phyloP scores from a whole-genome alignment of 306 rosid genomes.

The Bauhinia variegata region DNA sequence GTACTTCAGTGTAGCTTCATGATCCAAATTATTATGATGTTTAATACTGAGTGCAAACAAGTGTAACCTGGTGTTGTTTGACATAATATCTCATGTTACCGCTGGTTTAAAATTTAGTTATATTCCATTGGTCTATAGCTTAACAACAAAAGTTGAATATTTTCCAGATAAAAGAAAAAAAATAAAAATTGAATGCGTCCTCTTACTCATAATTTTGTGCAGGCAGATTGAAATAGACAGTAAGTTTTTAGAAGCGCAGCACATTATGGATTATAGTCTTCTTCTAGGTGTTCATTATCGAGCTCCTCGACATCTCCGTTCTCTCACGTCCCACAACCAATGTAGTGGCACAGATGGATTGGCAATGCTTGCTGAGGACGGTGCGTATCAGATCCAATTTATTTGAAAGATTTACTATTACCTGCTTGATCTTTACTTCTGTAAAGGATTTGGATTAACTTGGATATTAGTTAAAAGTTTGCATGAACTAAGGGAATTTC shows the following conservation, averaged over 20 bases:
- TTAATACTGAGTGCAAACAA: slow-evolving; percentile 13
- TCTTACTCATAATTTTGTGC: slow-evolving; percentile 31
- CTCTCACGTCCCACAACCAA: slow-evolving; percentile 47
- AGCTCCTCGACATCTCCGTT: slow-evolving; percentile 82
- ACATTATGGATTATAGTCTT: slow-evolving; percentile 97
- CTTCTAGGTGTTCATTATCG: slow-evolving; percentile 97
- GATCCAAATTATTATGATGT: slow-evolving; percentile 11
- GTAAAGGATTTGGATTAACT: background rate
- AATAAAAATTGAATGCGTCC: no score
- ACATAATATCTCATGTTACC: slow-evolving; percentile 6
- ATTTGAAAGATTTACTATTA: slow-evolving; percentile 16
- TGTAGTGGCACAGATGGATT: slow-evolving; percentile 67
- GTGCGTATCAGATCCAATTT: slow-evolving; percentile 46
- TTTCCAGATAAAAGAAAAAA: no score
- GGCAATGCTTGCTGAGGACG: slow-evolving; percentile 90
- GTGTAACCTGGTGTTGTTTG: slow-evolving; percentile 13
- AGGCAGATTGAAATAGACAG: slow-evolving; percentile 96
- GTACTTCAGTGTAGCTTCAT: background rate
- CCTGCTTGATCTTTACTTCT: slow-evolving; percentile 11
- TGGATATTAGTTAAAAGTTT: background rate
- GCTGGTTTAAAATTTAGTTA: slow-evolving; percentile 2
- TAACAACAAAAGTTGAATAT: slow-evolving; percentile 14
- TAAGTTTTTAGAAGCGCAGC: slow-evolving; percentile 84
- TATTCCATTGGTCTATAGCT: background rate
- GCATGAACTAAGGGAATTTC: no score